Evolutionary conservation across 2,329 filamentous ascomycete species (phyloP), one percentile per base, ranked within the genome.

Genomic region (Aureobasidium sp.): DNA sequence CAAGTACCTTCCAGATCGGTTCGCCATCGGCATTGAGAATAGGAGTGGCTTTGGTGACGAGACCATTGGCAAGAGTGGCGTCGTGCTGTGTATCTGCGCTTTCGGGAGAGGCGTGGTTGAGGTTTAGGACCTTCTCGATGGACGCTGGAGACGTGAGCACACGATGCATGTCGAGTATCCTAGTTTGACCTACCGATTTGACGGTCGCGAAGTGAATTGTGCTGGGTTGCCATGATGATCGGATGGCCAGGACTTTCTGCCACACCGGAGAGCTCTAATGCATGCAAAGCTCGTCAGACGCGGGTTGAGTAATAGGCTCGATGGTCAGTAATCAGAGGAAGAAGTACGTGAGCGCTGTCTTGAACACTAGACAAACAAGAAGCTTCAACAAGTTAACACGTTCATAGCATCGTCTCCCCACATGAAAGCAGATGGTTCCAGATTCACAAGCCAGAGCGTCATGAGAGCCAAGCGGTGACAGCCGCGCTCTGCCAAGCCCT

Each of bases 1-100:
- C 91, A 59, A 99, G 80, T 7, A 97, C 90, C 75, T 97, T 97
- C 93, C 93, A 97, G 78, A 97, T 92, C 0, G 93, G 92, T 70
- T 96, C 90, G 66, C 92, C 92, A 69, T 95, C 88, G 51, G 90
- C 83, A 68, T 92, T 92, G 65, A 96, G 79, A 59, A 97, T 89
- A 17, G 90, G 88, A n/a, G 87, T 87, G 41, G 87, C 83, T 26
- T 88, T 84, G 61, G 87, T 82, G 61, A 87, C 78, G 10, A 87
- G 76, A 56, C 86, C 87, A 70, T 87, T 87, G 36, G 75, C 71
- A 62, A 83, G 79, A 50, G 83, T 78, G 43, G 81, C 74, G 63
- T 92, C 88, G 64, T 89, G 83, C 55, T 82, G 78, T 62, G 84
- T 81, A 67, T 82, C 82, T 63, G 82, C 70, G 59, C 76, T 69